These are phyloP conservation scores for Xylariaceae sp. DNA, from an alignment of 2,329 filamentous ascomycete genomes.

Conservation along the genomic window DNA sequence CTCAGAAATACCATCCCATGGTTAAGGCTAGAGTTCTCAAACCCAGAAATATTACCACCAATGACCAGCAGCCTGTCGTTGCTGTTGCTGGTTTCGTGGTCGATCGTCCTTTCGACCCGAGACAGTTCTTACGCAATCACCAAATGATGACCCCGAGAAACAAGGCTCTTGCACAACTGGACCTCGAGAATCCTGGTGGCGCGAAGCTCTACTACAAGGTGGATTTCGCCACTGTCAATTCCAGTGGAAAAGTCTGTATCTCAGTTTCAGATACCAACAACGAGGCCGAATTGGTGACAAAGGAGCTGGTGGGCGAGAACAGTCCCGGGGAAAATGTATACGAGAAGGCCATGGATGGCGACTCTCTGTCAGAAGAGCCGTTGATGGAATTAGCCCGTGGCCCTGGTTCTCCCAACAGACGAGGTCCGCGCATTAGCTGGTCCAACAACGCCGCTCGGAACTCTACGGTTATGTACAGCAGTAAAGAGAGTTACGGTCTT, in stretches of 20 bases:
- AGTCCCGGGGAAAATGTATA: conserved; percentile 28
- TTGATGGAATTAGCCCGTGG: not conserved
- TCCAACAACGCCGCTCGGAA: not conserved
- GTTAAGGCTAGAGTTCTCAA: conserved; percentile 47
- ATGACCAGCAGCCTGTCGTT: conserved; percentile 37
- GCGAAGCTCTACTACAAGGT: conserved; percentile 51
- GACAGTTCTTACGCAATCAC: not conserved
- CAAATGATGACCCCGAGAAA: not conserved
- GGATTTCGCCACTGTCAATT: conserved; percentile 46
- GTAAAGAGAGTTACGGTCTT: conserved; percentile 37
- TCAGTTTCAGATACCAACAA: conserved; percentile 35
- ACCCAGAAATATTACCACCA: conserved; percentile 33
- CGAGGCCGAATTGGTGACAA: conserved; percentile 40
- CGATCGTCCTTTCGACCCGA: conserved; percentile 22
- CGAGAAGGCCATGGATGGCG: conserved; percentile 4
- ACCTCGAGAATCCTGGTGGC: conserved; percentile 46
- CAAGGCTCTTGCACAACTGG: conserved; percentile 33
- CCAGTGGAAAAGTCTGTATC: conserved; percentile 46
- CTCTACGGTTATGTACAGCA: conserved; percentile 24
- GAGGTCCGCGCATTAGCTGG: no score
- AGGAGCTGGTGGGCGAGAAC: conserved; percentile 40
- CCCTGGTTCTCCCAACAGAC: no score
- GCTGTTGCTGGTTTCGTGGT: conserved; percentile 53
- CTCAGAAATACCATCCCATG: conserved; percentile 46
- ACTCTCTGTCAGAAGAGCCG: conserved; percentile 1